Conservation (phyloP, 805 yeast species). For the Candida parachauliodes region DNA sequence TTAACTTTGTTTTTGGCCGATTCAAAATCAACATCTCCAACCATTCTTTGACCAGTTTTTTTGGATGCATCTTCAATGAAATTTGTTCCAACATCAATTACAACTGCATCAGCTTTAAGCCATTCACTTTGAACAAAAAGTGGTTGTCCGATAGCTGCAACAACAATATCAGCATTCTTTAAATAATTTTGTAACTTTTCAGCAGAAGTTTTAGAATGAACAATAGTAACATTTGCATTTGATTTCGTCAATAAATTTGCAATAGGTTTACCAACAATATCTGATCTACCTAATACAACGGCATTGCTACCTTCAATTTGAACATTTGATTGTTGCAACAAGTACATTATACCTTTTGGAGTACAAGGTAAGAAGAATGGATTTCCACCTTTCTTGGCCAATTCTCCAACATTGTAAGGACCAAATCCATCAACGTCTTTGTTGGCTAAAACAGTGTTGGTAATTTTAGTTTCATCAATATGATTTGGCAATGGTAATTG, state of each 20-base stretch:
- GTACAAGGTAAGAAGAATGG: constrained; percentile 80
- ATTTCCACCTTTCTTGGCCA: constrained; percentile 66
- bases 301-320: constrained; percentile 63
- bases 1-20: constrained; percentile 53
- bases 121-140: constrained; percentile 71
- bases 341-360: constrained; percentile 73
- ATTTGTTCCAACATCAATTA: constrained; percentile 83
- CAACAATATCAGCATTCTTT: constrained; percentile 66
- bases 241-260: constrained; percentile 65
- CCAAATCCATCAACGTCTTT: constrained; percentile 88
- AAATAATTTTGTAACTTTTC: constrained; percentile 46
- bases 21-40: constrained; percentile 74
- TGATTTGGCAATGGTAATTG: constrained; percentile 77
- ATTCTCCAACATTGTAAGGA: constrained; percentile 72
- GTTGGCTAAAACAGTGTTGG: constrained; percentile 59
- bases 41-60: constrained; percentile 68
- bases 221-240: constrained; percentile 72
- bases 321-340: constrained; percentile 56
- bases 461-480: constrained; percentile 62
- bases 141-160: constrained; percentile 74
- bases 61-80: constrained; percentile 62
- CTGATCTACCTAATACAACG: constrained; percentile 83
- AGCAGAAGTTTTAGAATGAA: constrained; percentile 64
- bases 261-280: constrained; percentile 81
- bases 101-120: constrained; percentile 64